Base-by-base conservation (phyloP, 2,329 filamentous ascomycete genomes). In the Ceratocystis eucalypticola region DNA sequence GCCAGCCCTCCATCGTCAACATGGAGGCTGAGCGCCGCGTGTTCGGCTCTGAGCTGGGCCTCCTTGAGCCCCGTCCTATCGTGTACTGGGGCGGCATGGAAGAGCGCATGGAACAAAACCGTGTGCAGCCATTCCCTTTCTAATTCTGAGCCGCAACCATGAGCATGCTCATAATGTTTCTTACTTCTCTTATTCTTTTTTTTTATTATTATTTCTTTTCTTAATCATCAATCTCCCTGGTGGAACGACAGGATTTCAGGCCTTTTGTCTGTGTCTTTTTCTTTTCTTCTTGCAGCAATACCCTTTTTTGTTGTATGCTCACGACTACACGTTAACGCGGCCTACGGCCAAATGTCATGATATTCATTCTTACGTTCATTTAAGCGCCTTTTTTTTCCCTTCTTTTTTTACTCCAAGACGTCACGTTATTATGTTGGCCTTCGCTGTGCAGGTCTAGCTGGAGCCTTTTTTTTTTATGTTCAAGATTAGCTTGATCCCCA, bases 71-170 rank as follows among this genome's bases (percentile, higher is more conserved):
- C 1, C 76, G 84, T 55, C 84, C 84, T 10, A 78, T 85, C 45
- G 82, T 85, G 65, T 85, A 84, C 75, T 86, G 83, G 80, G 82
- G 81, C 69, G 82, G 84, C 48, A 73, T 86, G 61, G 84, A 86
- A 74, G 84, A 85, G 75, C 78, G 82, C 64, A 83, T 85, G 72
- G 64, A 68, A 25, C 28, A 57, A 22, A 61, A 64, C 30, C 64
- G 53, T 20, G 63, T 66, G 12, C 67, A 68, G 61, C 50, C 67
- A 17, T 62, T 68, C 17, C 62, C 61, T 10, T 65, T 68, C 33
- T 68, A 66, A 68, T 44, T 25, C 30, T 8, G 46, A 12, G 12
- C 8, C 25, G 44, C 33, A 6, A 20, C 25, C 46, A 10, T 8
- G 4, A 30, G 44, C 37, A 33, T 46, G 22, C 33, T 25, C 20